Conservation (phyloP, 345 rosid species). For the Pugionium dolabratum region DNA sequence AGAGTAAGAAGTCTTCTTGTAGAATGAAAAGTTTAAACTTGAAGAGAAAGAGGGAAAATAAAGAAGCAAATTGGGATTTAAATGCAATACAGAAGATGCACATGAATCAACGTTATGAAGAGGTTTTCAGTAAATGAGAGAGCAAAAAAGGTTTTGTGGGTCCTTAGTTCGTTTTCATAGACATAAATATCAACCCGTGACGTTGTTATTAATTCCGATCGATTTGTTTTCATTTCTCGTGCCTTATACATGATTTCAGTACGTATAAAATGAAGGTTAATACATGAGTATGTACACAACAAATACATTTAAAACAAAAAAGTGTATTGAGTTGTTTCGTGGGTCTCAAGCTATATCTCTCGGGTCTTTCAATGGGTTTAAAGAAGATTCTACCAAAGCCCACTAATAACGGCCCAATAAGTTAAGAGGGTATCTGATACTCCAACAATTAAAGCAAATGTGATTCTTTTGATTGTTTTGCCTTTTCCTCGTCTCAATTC, state of each 20-base stretch:
- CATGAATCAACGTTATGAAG: constrained; percentile 34
- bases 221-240: not conserved
- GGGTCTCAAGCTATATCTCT: constrained; percentile 18
- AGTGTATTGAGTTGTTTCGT: constrained; percentile 25
- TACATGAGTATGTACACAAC: not conserved
- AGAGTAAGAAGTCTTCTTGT: constrained; percentile 15
- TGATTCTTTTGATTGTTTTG: too few species aligned
- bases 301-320: not conserved
- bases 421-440: too few species aligned
- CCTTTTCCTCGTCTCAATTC: too few species aligned
- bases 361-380: too few species aligned
- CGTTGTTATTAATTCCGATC: not conserved
- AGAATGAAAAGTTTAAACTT: constrained; percentile 16
- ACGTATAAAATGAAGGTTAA: not conserved
- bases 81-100: constrained; percentile 42
- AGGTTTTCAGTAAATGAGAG: constrained; percentile 16
- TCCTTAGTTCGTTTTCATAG: constrained; percentile 26
- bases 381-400: too few species aligned
- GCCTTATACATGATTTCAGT: not conserved
- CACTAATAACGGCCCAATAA: not conserved
- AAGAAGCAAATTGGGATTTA: constrained; percentile 30
- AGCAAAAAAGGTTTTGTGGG: constrained; percentile 5
- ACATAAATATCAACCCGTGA: constrained; percentile 34
- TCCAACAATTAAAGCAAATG: too few species aligned
- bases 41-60: constrained; percentile 27